Evolutionary conservation across 2,329 filamentous ascomycete genomes (phyloP).

Genomic region (Metarhizium humberi): DNA sequence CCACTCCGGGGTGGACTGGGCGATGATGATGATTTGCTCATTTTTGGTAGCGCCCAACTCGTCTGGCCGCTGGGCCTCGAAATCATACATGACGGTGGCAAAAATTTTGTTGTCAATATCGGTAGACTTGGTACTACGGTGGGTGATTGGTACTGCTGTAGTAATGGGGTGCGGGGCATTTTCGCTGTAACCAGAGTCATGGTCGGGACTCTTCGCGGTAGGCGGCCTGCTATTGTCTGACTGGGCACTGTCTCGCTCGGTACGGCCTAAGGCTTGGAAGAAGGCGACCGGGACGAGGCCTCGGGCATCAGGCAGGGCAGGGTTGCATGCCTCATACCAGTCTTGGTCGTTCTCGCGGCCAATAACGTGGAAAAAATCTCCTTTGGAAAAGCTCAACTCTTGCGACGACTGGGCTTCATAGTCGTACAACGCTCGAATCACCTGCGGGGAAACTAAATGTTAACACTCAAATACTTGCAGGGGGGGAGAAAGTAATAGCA

Average conservation of each 20-base stretch:
- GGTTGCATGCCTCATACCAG: slow-evolving; percentile 99
- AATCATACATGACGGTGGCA: slow-evolving; percentile 94
- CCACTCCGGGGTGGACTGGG: slow-evolving; percentile 97
- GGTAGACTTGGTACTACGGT: slow-evolving; percentile 41
- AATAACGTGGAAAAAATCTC: slow-evolving; percentile 97
- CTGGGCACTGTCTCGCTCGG: slow-evolving; percentile 76
- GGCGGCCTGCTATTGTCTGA: slow-evolving; percentile 46
- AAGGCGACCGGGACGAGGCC: slow-evolving; percentile 90
- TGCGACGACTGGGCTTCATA: slow-evolving; percentile 69
- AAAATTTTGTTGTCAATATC: slow-evolving; percentile 81
- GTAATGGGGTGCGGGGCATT: slow-evolving; percentile 19
- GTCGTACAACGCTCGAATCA: slow-evolving; percentile 94
- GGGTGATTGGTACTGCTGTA: slow-evolving; percentile 11
- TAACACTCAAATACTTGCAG: background rate
- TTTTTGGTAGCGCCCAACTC: slow-evolving; percentile 91
- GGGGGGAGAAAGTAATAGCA: background rate
- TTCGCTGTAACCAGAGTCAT: slow-evolving; percentile 76
- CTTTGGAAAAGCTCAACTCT: slow-evolving; percentile 84
- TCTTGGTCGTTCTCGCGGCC: slow-evolving; percentile 87
- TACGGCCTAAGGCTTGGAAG: slow-evolving; percentile 88
- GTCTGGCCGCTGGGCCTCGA: slow-evolving; percentile 88
- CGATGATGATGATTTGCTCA: slow-evolving; percentile 96
- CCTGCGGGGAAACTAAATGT: slow-evolving; percentile 39
- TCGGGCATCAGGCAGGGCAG: slow-evolving; percentile 72
- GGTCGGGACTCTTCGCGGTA: slow-evolving; percentile 54